Base-by-base conservation (phyloP, 2,329 filamentous ascomycete genomes). In the Epichloe glyceriae region DNA sequence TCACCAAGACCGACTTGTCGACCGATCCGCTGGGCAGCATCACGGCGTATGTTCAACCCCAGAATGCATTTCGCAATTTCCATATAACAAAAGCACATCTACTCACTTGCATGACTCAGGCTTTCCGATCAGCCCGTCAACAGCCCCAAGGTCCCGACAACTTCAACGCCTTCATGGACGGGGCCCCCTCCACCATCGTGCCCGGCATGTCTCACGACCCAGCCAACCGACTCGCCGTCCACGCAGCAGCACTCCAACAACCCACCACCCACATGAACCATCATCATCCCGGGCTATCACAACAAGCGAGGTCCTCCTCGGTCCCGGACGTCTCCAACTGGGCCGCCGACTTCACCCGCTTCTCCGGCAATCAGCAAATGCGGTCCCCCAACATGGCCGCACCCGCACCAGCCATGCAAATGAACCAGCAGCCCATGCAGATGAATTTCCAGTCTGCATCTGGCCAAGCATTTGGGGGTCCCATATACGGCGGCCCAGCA, bases 1-100 rank as follows among this genome's bases (percentile, higher is more conserved):
- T 48, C 69, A 70, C 15, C 68, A 71, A 54, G 68, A 71, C 54
- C 62, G 67, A n/a, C 57, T 69, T 17, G 56, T 65, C 48, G 59
- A 64, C 52, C 61, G 60, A 50, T 49, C 57, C n/a, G 59, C 58
- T 34, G 51, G 58, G 22, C 60, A 61, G 39, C 53, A 59, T 19
- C 60, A 60, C 46, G 56, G 57, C 53, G 67, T 70, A 61, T 59
- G 64, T 58, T 40, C 33, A 44, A 47, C 20, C 50, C 20, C 14
- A 12, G 10, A 11, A 14, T 47, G 26, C 20, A 4, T 34, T 19
- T 3, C 11, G 19, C 19, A 7, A n/a, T 10, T 26, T 2, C 20
- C 19, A 30, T 30, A 11, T 30, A 4, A 10, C 10, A 12, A 35
- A 35, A 2, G 10, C 30, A 14, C 14, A 40, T 5, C 39, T 22